Evolutionary conservation across 2,329 filamentous ascomycete species (phyloP).

Genomic region (Fusarium sp.): DNA sequence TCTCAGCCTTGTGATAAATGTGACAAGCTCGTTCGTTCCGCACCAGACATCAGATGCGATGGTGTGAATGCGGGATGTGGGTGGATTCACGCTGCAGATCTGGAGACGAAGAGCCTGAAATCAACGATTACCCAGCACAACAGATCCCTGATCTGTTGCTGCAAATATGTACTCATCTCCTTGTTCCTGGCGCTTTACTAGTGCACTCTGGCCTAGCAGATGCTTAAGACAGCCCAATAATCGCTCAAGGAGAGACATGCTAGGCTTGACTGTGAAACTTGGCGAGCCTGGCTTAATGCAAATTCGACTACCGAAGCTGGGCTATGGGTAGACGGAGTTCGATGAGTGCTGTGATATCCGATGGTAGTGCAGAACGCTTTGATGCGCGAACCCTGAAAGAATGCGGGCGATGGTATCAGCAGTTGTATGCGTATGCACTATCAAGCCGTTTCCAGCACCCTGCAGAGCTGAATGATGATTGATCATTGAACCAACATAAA

Average conservation of each 20-base stretch:
- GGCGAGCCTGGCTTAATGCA: slow-evolving; percentile 26
- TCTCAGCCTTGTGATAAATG: slow-evolving; percentile 8
- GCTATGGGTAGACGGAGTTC: slow-evolving; percentile 14
- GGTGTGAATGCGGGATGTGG: slow-evolving; percentile 30
- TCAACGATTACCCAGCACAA: slow-evolving; percentile 13
- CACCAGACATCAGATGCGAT: slow-evolving; percentile 1
- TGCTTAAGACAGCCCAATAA: slow-evolving; percentile 11
- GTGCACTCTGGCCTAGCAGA: slow-evolving; percentile 1
- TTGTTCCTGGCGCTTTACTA: slow-evolving; percentile 30
- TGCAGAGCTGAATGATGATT: slow-evolving; percentile 38
- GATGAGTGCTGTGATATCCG: slow-evolving; percentile 3
- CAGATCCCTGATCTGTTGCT: slow-evolving; percentile 5
- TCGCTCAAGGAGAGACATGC: neutral
- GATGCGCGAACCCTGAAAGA: slow-evolving; percentile 41
- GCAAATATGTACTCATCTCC: slow-evolving; percentile 2
- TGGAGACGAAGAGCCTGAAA: slow-evolving; percentile 19
- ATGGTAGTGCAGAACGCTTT: neutral
- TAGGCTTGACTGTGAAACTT: slow-evolving; percentile 26
- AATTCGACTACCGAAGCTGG: slow-evolving; percentile 13
- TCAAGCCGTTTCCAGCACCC: slow-evolving; percentile 40
- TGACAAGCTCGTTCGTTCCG: slow-evolving; percentile 1
- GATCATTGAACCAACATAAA: slow-evolving; percentile 6
- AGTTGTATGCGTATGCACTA: slow-evolving; percentile 31
- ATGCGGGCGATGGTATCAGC: slow-evolving; percentile 38
- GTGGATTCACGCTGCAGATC: slow-evolving; percentile 40